Base-by-base conservation (phyloP, 306 rosid species). In the Prunus fruticosa region DNA sequence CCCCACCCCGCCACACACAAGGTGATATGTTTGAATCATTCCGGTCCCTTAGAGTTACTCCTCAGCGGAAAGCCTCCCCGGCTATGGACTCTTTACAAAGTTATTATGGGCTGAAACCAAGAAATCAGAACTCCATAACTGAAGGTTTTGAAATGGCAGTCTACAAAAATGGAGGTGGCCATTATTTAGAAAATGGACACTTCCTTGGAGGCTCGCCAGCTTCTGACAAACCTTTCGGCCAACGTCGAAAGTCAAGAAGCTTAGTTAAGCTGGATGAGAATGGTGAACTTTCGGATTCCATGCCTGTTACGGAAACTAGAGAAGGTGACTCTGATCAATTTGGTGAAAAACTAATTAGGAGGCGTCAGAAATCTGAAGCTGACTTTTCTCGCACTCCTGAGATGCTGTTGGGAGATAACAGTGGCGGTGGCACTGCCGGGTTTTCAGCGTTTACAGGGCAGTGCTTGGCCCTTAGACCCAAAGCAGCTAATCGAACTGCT, bases 31-130 rank as follows among this genome's bases (percentile, higher is more conserved):
- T 90, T 61, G 92, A 79, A 52, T 90, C 96, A 49, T 93, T 93
- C 77, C 86, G 86, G 67, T 82, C 93, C 78, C 67, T 84, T 52
- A 72, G 76, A 85, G 20, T 75, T 18, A 83, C 93, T 76, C 70
- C 88, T 22, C 84, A 68, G 9, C 83, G 69, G 54, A 88, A 78
- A 76, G 72, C 89, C 68, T 88, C 96, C 75, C 79, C 78, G 20
- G 97, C 93, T 71, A 93, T 91, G 96, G 79, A 78, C 88, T 86
- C 93, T 74, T 86, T 91, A 82, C 97, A 86, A 75, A 97, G 91
- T 78, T 91, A 80, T 74, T 90, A 88, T 82, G 94, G 94, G 75
- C 96, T 90, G 28, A 87, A 84, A 74, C 75, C 87, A 66, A 67
- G 66, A 22, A 77, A 75, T 43, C 82, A 66, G 80, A 83, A 79